Evolutionary conservation across 768 basidiomycete genomes (phyloP).

Genomic region (Mrakia blollopis): DNA sequence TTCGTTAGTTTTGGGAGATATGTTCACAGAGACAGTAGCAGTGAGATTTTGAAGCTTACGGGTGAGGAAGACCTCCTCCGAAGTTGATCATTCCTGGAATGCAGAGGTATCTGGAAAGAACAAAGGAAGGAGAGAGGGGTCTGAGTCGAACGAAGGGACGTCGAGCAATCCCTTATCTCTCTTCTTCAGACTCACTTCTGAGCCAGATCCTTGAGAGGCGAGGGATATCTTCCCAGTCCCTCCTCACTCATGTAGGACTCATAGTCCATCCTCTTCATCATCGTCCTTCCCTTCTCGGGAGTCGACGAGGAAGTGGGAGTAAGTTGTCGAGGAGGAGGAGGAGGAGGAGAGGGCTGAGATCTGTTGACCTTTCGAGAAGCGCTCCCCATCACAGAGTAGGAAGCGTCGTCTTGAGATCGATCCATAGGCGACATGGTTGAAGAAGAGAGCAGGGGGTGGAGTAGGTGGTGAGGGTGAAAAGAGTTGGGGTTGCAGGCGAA

Average conservation of each 20-base stretch:
- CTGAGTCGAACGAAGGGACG: background rate
- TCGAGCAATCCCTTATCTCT: background rate
- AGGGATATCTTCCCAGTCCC: constrained; percentile 8
- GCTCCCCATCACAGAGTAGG: background rate
- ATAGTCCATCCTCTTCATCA: background rate
- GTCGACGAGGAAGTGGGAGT: too few species aligned
- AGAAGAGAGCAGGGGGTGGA: background rate
- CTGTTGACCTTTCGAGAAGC: background rate
- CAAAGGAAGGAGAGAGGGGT: background rate
- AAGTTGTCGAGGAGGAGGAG: background rate
- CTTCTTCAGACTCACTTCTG: constrained; percentile 22
- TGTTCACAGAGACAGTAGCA: too few species aligned
- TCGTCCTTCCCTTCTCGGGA: too few species aligned
- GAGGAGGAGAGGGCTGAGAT: background rate
- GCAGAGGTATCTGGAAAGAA: constrained; percentile 18
- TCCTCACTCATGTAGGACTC: constrained; percentile 9
- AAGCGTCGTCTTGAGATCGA: background rate
- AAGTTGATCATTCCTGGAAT: constrained; percentile 26
- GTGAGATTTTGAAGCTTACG: too few species aligned
- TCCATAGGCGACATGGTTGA: background rate
- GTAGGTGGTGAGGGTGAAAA: background rate
- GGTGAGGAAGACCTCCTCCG: constrained; percentile 29
- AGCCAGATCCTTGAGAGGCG: constrained; percentile 26
- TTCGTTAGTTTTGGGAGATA: too few species aligned
- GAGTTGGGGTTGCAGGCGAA: too few species aligned